Base-by-base conservation (phyloP, 495 filamentous ascomycete genomes). In the Poronia punctata region DNA sequence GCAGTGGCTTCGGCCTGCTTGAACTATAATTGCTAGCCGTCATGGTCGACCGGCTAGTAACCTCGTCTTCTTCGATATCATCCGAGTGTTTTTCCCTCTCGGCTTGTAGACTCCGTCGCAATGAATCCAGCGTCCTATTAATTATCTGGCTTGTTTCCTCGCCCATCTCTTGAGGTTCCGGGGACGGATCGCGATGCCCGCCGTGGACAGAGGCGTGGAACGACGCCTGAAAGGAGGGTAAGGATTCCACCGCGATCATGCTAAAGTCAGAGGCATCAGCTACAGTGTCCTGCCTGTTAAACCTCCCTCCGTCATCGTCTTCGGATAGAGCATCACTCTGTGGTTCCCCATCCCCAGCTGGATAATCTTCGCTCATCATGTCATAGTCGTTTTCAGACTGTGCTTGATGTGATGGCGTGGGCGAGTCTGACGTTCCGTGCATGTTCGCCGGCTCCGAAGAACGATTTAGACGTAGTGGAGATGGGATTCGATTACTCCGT, bases 261-360 rank as follows among this genome's bases (percentile, higher is more conserved):
- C 65, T 73, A 45, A 73, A 73, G 15, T 69, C 67, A 19, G 70
- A 69, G 4, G 58, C 59, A 6, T 67, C 56, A 36, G 62, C 52
- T 21, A 69, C 47, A 0, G 67, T 71, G 28, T 73, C 65, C 26
- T 68, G 60, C 9, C 49, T 35, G 20, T 48, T 45, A 23, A 43
- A 29, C 21, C 30, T 47, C 14, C 39, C 3, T 30, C 21, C 35
- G 12, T 29, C 41, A 12, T 50, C 45, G 12, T 28, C 36, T 14
- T 54, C 38, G 7, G 57, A 60, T 22, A 35, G 48, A 16, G 41
- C 26, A 31, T 60, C 57, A 41, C 54, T 57, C 12, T 53, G 54
- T 8, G 44, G 40, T 11, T 60, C 54, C n/a, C n/a, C 38, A 50
- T 43, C 30, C 40, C 23, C n/a, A n/a, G n/a, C n/a, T 12, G 53